phyloP scores from a whole-genome alignment of 495 filamentous ascomycete genomes.

The Penicillium longicatenatum region DNA sequence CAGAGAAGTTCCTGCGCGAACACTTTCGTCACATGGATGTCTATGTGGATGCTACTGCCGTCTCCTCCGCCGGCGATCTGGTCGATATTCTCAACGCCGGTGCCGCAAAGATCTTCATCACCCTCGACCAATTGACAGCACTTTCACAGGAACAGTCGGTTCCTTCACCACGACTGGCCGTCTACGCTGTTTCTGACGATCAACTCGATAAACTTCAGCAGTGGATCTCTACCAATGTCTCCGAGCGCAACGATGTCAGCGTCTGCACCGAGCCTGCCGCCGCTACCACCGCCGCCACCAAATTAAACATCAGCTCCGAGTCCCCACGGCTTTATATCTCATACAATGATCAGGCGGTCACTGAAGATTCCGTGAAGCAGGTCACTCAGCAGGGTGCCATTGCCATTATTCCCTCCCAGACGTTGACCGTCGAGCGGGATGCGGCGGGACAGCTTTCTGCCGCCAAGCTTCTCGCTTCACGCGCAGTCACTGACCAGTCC shows the following conservation, averaged over 20 bases:
- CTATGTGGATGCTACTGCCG: slow-evolving; percentile 74
- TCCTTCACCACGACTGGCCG: slow-evolving; percentile 58
- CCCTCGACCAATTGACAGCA: slow-evolving; percentile 60
- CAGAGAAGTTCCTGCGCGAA: slow-evolving; percentile 67
- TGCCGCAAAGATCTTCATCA: slow-evolving; percentile 83
- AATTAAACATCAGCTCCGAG: slow-evolving; percentile 40
- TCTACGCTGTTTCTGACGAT: slow-evolving; percentile 42
- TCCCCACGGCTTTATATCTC: slow-evolving; percentile 41
- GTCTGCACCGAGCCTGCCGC: slow-evolving; percentile 52
- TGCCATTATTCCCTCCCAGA: slow-evolving; percentile 72
- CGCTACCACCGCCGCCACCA: slow-evolving; percentile 50
- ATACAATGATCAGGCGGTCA: slow-evolving; percentile 33
- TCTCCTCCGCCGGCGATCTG: slow-evolving; percentile 69
- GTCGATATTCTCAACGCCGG: slow-evolving; percentile 82
- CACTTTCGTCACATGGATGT: slow-evolving; percentile 67
- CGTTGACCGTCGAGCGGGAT: slow-evolving; percentile 65
- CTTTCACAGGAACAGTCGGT: slow-evolving; percentile 56
- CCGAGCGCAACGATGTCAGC: slow-evolving; percentile 54
- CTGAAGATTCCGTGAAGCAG: slow-evolving; percentile 49
- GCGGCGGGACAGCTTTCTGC: slow-evolving; percentile 62
- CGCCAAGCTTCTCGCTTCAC: slow-evolving; percentile 65
- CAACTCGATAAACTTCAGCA: slow-evolving; percentile 39
- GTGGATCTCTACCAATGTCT: slow-evolving; percentile 42
- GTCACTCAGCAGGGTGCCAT: slow-evolving; percentile 64
- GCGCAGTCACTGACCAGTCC: slow-evolving; percentile 74